Conservation (phyloP, 345 rosid species). For the Syzygium aqueum region DNA sequence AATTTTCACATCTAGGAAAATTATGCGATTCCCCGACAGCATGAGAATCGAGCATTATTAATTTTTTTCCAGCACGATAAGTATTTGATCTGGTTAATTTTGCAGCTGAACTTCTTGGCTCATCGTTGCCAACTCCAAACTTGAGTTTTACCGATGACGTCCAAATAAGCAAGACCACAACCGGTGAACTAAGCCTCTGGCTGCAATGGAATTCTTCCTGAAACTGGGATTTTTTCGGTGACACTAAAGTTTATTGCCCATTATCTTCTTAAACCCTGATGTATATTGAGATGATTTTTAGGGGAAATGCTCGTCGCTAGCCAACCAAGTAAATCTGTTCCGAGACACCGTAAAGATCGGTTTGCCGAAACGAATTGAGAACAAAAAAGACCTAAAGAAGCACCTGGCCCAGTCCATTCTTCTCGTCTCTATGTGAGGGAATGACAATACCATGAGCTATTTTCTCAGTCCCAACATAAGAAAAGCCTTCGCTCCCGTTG, state of each 20-base stretch:
- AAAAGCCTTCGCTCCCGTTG: background rate
- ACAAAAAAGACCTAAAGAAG: background rate
- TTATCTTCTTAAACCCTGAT: background rate
- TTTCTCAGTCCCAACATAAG: background rate
- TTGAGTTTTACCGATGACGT: background rate
- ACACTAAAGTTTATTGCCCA: background rate
- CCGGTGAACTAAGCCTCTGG: background rate
- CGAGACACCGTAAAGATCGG: background rate
- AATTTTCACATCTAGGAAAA: background rate
- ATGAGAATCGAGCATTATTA: background rate
- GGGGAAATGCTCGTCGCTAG: background rate
- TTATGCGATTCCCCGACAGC: background rate
- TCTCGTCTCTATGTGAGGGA: background rate
- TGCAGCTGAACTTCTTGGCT: background rate
- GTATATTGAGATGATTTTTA: background rate
- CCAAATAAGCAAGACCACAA: background rate
- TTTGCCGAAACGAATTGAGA: background rate
- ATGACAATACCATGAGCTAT: background rate
- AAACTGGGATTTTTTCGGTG: background rate
- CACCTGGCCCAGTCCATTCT: background rate
- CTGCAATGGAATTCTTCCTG: background rate
- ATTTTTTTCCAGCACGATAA: background rate
- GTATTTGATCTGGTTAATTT: background rate
- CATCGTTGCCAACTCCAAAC: background rate
- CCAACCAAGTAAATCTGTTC: background rate